Base-by-base conservation (phyloP, 495 filamentous ascomycete species). In the Penicillium arizonense region DNA sequence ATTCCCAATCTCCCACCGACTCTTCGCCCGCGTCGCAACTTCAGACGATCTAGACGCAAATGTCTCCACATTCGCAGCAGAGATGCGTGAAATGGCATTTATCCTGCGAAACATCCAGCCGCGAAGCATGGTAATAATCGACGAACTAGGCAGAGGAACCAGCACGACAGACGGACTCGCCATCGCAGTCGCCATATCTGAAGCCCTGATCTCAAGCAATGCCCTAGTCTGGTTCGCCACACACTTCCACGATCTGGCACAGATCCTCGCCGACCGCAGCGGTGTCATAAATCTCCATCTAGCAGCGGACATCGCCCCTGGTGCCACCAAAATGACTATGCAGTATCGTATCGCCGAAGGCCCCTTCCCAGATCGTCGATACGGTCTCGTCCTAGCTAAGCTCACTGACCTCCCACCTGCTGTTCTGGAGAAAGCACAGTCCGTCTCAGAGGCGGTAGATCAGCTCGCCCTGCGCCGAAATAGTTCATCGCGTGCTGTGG, bases 51-150 rank as follows among this genome's bases (percentile, higher is more conserved):
- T 95, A 18, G 90, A 96, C 73, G 86, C 86, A 13, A 97, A 96
- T 62, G 83, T 94, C 24, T 96, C 93, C 0, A 96, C 90, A 1
- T 97, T 97, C 62, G 90, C 89, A 0, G 82, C 91, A 12, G 95
- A 97, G 70, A 96, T 98, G 94, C 79, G 89, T 42, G 95, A 97
- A 64, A 96, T 90, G 67, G 91, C 91, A 13, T 91, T 95, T 65
- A 96, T 97, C 54, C 73, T 97, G 4, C 78, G 80, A 63, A 89
- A 93, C 53, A 77, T 94, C 50, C 85, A 91, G 55, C 75, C 77
- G 5, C 74, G 81, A 13, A 91, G 89, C 60, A 74, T 96, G 68
- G 84, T 88, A 13, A 89, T 98, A 40, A 82, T 97, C 53, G 95
- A 98, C 61, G 94, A 98, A 62, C 83, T 98, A 21, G 93, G 94